Evolutionary conservation across 768 basidiomycete species (phyloP).

Genomic region (Rhodotorula taiwanensis): DNA sequence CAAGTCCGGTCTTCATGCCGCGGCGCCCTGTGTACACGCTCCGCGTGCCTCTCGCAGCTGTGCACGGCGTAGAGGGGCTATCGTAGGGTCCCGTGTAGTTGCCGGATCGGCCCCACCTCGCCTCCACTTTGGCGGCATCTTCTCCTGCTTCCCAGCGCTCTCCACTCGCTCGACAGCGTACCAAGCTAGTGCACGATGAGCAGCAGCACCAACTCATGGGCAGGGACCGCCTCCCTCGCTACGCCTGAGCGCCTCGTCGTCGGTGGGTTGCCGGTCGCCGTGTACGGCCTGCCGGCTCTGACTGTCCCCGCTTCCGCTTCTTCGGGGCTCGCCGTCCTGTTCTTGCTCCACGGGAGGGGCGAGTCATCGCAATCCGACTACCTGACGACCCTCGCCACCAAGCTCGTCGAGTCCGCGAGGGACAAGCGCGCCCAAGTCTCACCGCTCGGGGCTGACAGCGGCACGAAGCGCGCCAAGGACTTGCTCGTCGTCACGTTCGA

Average conservation of each 20-base stretch:
- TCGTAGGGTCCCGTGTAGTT: too few species aligned
- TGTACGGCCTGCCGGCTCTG: slow-evolving; percentile 23
- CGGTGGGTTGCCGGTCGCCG: slow-evolving; percentile 19
- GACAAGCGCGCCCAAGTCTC: slow-evolving; percentile 6
- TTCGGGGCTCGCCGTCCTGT: slow-evolving; percentile 44
- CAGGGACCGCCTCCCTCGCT: neutral
- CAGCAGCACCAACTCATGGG: too few species aligned
- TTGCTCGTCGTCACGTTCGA: slow-evolving; percentile 53
- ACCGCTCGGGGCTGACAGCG: neutral
- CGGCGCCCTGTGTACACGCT: too few species aligned
- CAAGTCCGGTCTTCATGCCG: too few species aligned
- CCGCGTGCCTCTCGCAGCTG: too few species aligned
- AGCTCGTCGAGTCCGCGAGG: slow-evolving; percentile 42
- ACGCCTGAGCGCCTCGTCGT: neutral
- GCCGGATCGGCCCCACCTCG: too few species aligned
- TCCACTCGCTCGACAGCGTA: too few species aligned
- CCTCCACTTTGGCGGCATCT: too few species aligned
- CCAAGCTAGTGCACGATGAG: too few species aligned
- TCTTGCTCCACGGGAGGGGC: slow-evolving; percentile 53
- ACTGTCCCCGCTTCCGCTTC: neutral
- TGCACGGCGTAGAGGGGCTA: too few species aligned
- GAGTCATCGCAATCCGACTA: slow-evolving; percentile 41
- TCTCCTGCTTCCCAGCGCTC: too few species aligned
- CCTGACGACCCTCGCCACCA: slow-evolving; percentile 45
- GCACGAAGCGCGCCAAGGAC: slow-evolving; percentile 41